phyloP scores from a whole-genome alignment of 768 basidiomycete genomes.

The Podaxis rugospora region DNA sequence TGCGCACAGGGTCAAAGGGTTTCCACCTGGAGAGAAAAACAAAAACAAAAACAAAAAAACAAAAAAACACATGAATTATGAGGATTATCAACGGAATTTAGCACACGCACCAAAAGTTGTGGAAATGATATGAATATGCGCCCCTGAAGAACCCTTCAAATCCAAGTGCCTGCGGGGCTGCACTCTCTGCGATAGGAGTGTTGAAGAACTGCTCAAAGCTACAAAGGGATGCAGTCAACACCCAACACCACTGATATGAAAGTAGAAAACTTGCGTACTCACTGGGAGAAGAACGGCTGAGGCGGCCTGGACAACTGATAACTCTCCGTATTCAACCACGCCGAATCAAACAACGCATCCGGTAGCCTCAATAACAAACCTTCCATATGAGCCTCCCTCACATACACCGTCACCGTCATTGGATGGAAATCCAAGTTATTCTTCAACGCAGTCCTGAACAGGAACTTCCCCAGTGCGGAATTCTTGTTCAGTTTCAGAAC shows the following conservation, averaged over 20 bases:
- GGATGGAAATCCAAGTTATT: conserved; percentile 97
- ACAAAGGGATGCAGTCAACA: conserved; percentile 6
- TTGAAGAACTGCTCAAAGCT: conserved; percentile 91
- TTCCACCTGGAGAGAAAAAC: conserved; percentile 62
- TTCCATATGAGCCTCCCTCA: conserved; percentile 84
- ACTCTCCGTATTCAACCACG: conserved; percentile 92
- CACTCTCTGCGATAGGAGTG: conserved; percentile 66
- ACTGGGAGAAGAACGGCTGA: conserved; percentile 92
- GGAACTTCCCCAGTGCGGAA: conserved; percentile 86
- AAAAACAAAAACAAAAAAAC: conserved; percentile 12
- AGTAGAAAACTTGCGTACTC: conserved; percentile 40
- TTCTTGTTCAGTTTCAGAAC: conserved; percentile 91
- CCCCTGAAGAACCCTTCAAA: conserved; percentile 96
- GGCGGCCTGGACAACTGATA: conserved; percentile 92
- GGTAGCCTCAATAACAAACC: conserved; percentile 82
- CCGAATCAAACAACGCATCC: conserved; percentile 94
- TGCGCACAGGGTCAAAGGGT: conserved; percentile 88
- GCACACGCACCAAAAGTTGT: conserved; percentile 76
- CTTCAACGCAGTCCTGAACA: conserved; percentile 92
- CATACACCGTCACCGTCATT: conserved; percentile 89
- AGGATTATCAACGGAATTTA: neutral
- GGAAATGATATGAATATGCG: conserved; percentile 94
- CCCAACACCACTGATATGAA: neutral
- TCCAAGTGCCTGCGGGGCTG: conserved; percentile 82
- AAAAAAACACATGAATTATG: neutral